phyloP scores from a whole-genome alignment of 768 basidiomycete species.

The Lactarius psammicola region DNA sequence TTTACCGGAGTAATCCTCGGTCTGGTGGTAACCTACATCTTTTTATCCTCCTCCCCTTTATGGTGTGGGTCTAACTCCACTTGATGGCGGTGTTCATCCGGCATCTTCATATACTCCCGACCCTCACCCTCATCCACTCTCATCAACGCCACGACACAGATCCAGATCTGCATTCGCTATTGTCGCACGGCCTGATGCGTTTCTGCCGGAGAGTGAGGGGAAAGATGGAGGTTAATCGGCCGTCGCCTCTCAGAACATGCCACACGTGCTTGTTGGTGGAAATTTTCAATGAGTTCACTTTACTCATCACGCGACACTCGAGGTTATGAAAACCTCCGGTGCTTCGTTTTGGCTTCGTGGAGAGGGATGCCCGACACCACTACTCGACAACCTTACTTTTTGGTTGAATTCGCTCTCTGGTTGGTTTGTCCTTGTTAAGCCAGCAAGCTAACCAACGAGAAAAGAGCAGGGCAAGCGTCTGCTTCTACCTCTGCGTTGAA shows the following conservation, averaged over 20 bases:
- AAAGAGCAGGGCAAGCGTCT: not conserved
- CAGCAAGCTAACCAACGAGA: not conserved
- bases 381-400: not conserved
- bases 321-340: not conserved
- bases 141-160: not conserved
- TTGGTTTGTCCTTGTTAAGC: not conserved
- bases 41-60: too few relatives aligned
- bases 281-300: not conserved
- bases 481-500: not conserved
- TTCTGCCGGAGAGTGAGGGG: not conserved
- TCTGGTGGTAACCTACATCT: too few relatives aligned
- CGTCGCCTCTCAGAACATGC: not conserved
- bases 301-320: not conserved
- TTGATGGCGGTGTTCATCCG: not conserved
- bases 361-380: not conserved
- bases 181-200: not conserved
- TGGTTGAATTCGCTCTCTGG: not conserved
- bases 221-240: not conserved
- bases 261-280: not conserved
- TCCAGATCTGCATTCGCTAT: not conserved
- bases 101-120: not conserved
- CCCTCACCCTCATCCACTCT: too few relatives aligned
- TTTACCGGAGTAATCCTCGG: not conserved
- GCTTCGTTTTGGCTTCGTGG: not conserved
- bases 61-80: not conserved